These are phyloP conservation scores for Hibiscus syriacus DNA, from an alignment of 345 rosid genomes.

Conservation along the genomic window DNA sequence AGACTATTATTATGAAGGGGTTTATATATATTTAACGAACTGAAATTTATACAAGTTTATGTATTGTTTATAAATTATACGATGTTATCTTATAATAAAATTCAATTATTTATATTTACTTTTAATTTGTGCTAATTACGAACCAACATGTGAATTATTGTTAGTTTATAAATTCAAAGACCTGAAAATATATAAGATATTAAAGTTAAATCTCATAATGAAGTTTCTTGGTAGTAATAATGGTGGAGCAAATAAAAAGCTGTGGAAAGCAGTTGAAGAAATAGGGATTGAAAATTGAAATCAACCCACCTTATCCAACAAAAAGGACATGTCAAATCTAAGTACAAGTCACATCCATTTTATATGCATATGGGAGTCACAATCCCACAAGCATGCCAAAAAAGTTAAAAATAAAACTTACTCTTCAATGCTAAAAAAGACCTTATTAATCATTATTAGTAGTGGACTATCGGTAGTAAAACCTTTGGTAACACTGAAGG, in stretches of 20 bases:
- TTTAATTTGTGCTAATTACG: too few species aligned
- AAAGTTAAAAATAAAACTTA: neutral
- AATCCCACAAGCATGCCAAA: constrained; percentile 15
- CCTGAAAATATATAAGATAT: too few species aligned
- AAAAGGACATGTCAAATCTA: constrained; percentile 15
- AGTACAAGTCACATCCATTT: neutral
- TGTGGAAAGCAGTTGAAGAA: neutral
- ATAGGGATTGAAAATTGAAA: neutral
- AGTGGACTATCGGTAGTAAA: neutral
- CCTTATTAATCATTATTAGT: neutral
- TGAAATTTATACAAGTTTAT: too few species aligned
- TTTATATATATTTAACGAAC: too few species aligned
- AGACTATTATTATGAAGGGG: too few species aligned
- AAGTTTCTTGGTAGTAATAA: neutral
- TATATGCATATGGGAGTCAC: constrained; percentile 4
- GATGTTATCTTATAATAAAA: too few species aligned
- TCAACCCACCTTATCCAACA: constrained; percentile 17
- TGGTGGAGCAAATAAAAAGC: neutral
- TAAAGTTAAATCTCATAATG: too few species aligned
- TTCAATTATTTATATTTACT: too few species aligned
- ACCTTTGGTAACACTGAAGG: neutral
- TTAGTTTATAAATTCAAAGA: too few species aligned
- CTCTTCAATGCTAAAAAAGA: too few species aligned
- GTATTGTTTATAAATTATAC: too few species aligned
- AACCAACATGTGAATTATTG: too few species aligned